Percentiles rank a stretch among this genome's conserved stretches.
These are phyloP conservation scores for Zarea fungicola DNA, from an alignment of 2,329 filamentous ascomycete species.

Conservation along the genomic window DNA sequence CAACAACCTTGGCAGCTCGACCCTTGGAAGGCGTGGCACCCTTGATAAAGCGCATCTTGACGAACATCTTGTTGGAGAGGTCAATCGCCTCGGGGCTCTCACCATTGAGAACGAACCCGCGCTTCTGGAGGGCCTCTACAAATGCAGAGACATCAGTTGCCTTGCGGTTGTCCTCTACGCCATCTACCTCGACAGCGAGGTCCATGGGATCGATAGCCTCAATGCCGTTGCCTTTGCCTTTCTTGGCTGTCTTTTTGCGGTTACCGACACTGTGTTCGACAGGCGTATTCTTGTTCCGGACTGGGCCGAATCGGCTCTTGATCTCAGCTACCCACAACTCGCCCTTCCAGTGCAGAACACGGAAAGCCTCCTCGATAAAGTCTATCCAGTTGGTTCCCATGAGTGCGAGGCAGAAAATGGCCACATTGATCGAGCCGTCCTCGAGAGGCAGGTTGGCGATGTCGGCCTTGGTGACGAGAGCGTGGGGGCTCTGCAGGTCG, in stretches of 20 bases:
- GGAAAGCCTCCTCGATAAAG: slow-evolving; percentile 93
- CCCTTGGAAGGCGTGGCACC: slow-evolving; percentile 67
- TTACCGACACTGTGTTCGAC: slow-evolving; percentile 69
- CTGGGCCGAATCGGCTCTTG: slow-evolving; percentile 72
- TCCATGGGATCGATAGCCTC: slow-evolving; percentile 49
- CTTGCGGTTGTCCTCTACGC: slow-evolving; percentile 54
- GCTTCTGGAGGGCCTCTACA: slow-evolving; percentile 70
- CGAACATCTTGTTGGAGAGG: slow-evolving; percentile 94
- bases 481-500: slow-evolving; percentile 74
- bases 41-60: slow-evolving; percentile 93
- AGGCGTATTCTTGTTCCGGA: slow-evolving; percentile 31
- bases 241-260: slow-evolving; percentile 51
- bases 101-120: slow-evolving; percentile 79
- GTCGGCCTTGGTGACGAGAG: slow-evolving; percentile 80
- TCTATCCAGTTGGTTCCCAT: slow-evolving; percentile 99
- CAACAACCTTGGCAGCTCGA: slow-evolving; percentile 59
- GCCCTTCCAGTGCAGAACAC: slow-evolving; percentile 85
- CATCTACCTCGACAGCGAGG: slow-evolving; percentile 67
- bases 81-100: slow-evolving; percentile 61
- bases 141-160: slow-evolving; percentile 88
- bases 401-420: slow-evolving; percentile 90
- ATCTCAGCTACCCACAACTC: slow-evolving; percentile 98
- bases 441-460: slow-evolving; percentile 76
- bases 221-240: slow-evolving; percentile 42
- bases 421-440: slow-evolving; percentile 74